Evolutionary conservation across 306 rosid species (phyloP).

Genomic region (Trichosanthes cucumerina): DNA sequence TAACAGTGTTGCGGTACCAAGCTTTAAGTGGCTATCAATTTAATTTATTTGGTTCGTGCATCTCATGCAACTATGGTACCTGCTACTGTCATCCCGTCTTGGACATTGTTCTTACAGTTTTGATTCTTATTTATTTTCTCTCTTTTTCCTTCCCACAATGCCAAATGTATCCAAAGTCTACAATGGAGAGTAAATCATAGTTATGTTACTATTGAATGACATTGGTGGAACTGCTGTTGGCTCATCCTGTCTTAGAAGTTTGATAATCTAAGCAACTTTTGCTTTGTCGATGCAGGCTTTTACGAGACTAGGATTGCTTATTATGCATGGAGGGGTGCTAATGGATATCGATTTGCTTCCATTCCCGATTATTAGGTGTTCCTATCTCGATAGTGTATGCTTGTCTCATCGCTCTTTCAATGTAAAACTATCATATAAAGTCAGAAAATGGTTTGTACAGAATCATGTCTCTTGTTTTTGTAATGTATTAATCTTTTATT

Average conservation of each 20-base stretch:
- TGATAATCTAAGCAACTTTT: neutral
- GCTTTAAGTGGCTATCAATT: neutral
- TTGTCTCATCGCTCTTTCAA: neutral
- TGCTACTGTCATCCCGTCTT: neutral
- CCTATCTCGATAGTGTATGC: neutral
- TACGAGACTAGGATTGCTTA: slow-evolving; percentile 89
- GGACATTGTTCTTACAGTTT: neutral
- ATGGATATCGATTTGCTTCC: slow-evolving; percentile 74
- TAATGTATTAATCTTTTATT: neutral
- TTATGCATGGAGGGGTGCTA: slow-evolving; percentile 89
- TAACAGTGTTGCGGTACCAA: neutral
- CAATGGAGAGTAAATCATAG: neutral
- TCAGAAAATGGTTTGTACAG: neutral
- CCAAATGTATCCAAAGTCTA: neutral
- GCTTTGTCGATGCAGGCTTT: slow-evolving; percentile 51
- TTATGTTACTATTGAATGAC: neutral
- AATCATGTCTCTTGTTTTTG: neutral
- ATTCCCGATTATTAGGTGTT: slow-evolving; percentile 70
- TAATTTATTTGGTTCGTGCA: neutral
- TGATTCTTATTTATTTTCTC: neutral
- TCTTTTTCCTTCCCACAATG: neutral
- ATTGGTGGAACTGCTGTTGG: neutral
- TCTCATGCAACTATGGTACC: neutral
- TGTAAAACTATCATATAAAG: neutral
- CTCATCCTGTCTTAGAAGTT: neutral